A percentile compares a stretch with the other conserved stretches of the same genome.
Conservation (phyloP, 2,329 filamentous ascomycete species). For the Neofusicoccum sp. region DNA sequence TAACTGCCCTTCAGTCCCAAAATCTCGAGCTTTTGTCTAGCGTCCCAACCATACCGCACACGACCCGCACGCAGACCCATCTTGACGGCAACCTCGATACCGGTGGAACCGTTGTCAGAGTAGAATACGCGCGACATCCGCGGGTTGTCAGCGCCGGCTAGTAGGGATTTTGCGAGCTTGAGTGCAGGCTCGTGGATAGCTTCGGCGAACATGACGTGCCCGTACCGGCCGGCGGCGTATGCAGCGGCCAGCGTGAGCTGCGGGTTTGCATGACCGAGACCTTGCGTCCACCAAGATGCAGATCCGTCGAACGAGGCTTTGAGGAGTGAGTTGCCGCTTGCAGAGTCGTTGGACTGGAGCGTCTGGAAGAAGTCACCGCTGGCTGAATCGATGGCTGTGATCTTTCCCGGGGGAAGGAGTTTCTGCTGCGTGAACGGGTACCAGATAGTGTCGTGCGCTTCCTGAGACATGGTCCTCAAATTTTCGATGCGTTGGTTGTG, state of each 20-base stretch:
- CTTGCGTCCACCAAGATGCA: slow-evolving; percentile 91
- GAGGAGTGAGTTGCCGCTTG: slow-evolving; percentile 35
- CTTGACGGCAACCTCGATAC: slow-evolving; percentile 81
- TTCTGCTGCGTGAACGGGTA: slow-evolving; percentile 86
- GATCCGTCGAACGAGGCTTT: slow-evolving; percentile 78
- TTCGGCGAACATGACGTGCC: slow-evolving; percentile 85
- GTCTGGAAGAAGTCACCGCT: slow-evolving; percentile 79
- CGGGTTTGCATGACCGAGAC: slow-evolving; percentile 77
- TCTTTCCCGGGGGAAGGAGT: slow-evolving; percentile 61
- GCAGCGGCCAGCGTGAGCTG: slow-evolving; percentile 72
- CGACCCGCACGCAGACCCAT: slow-evolving; percentile 76
- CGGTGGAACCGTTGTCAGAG: slow-evolving; percentile 82
- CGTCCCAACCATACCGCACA: slow-evolving; percentile 67
- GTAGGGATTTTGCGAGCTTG: slow-evolving; percentile 65
- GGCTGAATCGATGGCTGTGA: slow-evolving; percentile 78
- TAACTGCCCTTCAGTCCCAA: slow-evolving; percentile 79
- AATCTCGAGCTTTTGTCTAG: slow-evolving; percentile 63
- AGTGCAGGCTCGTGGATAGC: slow-evolving; percentile 79
- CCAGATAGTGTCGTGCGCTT: slow-evolving; percentile 72
- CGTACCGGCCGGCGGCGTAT: slow-evolving; percentile 80
- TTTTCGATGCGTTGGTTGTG: slow-evolving; percentile 61
- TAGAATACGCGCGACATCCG: slow-evolving; percentile 75
- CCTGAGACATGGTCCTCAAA: slow-evolving; percentile 62
- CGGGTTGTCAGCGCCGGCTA: slow-evolving; percentile 63
- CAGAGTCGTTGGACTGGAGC: slow-evolving; percentile 28